A percentile compares a stretch with the other conserved stretches of the same genome.
These are phyloP conservation scores for Saccharum officinarum DNA, from an alignment of 176 grass and related monocot genomes.

Conservation along the genomic window DNA sequence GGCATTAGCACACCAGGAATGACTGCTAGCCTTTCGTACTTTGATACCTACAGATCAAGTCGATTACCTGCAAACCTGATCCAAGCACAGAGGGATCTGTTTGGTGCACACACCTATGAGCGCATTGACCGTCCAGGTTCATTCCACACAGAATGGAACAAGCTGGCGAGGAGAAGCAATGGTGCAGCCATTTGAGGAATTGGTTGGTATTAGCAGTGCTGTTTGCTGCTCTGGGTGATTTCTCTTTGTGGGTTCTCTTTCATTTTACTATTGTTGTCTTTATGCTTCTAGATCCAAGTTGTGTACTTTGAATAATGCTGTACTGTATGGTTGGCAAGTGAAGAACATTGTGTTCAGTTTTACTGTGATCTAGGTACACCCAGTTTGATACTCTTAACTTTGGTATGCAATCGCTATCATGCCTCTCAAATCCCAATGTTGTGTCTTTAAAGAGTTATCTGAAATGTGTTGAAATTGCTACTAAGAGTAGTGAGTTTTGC, in stretches of 20 bases:
- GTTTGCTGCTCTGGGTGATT: not conserved
- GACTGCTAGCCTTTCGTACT: conserved; percentile 88
- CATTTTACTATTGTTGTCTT: conserved; percentile 45
- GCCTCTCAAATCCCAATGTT: not conserved
- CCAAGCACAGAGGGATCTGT: conserved; percentile 94
- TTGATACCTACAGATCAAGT: conserved; percentile 79
- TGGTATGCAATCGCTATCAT: conserved; percentile 18
- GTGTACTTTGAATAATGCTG: conserved; percentile 48
- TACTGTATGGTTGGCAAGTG: conserved; percentile 22
- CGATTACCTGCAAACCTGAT: conserved; percentile 92
- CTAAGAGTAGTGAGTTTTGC: not conserved
- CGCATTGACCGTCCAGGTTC: conserved; percentile 73
- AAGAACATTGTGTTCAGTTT: conserved; percentile 44
- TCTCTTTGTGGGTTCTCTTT: conserved; percentile 26
- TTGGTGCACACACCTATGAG: conserved; percentile 94
- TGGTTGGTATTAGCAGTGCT: not conserved
- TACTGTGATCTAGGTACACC: conserved; percentile 30
- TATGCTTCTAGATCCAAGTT: conserved; percentile 42
- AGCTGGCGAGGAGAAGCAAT: conserved; percentile 61
- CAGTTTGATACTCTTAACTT: conserved; percentile 32
- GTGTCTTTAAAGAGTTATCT: not conserved
- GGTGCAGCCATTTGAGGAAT: conserved; percentile 34
- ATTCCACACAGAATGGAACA: conserved; percentile 94
- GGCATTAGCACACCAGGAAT: conserved; percentile 93
- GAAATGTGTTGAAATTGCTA: conserved; percentile 14